Evolutionary conservation across 768 basidiomycete genomes (phyloP), one percentile per base, ranked within the genome.

Genomic region (Rubroboletus satanas): DNA sequence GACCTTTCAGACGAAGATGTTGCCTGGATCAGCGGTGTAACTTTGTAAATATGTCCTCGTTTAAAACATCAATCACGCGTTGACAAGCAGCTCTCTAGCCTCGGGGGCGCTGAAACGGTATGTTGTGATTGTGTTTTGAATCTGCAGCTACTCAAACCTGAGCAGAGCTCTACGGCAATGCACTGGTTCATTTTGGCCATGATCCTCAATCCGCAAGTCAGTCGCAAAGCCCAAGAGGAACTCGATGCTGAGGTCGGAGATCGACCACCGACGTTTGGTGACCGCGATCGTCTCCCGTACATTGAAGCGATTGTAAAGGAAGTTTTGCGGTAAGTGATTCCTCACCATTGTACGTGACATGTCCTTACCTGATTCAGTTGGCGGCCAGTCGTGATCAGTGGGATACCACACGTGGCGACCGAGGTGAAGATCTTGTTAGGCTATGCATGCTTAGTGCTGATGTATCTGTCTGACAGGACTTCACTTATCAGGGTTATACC

Each of bases 51-150:
- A 28, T 5, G 17, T n/a, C n/a, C n/a, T 28, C 12, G 8, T 12
- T 18, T n/a, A 7, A 4, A 26, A 4, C 15, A 35, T 36, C 26
- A 2, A 26, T 35, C 11, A 1, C 35, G 9, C 35, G 17, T n/a
- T 49, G 35, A 49, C 17, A 18, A n/a, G 4, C 11, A 4, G 7
- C 9, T 37, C 17, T 14, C 7, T 12, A 52, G 56, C 42, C 46
- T 57, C 7, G 56, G 35, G 2, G 56, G 56, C 10, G 46, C 56
- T 17, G 47, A 54, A 57, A 57, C 52, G 15, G 56, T 54, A 21
- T 9, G n/a, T 37, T 12, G 26, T 12, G 26, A 4, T 18, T 18
- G 26, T 29, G 0, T 31, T 9, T 26, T 12, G 3, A 49, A 29
- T 14, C 11, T 17, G 17, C 48, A 29, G 23, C 3, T 18, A 6